Conservation (phyloP, 2,329 filamentous ascomycete species). For the Pseudocercospora cruenta region DNA sequence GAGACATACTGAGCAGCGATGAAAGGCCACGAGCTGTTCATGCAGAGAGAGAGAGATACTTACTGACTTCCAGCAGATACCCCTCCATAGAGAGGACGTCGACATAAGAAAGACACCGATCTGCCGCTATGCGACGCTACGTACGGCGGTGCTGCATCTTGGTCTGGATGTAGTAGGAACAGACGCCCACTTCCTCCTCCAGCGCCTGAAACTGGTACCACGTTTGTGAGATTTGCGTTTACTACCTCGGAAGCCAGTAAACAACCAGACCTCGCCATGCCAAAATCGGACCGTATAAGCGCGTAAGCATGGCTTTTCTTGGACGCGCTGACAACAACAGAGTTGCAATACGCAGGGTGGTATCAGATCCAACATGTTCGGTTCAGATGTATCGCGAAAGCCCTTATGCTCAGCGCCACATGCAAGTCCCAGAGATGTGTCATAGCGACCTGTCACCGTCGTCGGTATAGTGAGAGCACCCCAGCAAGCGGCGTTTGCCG, state of each 20-base stretch:
- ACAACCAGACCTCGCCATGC: constrained; percentile 9
- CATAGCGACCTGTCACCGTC: constrained; percentile 23
- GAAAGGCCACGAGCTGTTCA: neutral
- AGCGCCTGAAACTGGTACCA: constrained; percentile 8
- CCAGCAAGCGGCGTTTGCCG: constrained; percentile 15
- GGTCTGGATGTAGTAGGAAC: constrained; percentile 14
- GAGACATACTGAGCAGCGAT: constrained; percentile 4
- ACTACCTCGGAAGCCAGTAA: constrained; percentile 6
- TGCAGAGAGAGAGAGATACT: neutral
- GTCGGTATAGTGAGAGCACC: neutral
- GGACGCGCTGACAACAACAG: constrained; percentile 10
- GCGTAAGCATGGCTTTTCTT: constrained; percentile 5
- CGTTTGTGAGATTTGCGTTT: constrained; percentile 15
- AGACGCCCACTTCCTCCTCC: constrained; percentile 1
- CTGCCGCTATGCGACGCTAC: constrained; percentile 37
- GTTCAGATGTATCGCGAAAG: neutral
- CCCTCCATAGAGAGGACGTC: constrained; percentile 36
- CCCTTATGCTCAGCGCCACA: constrained; percentile 2
- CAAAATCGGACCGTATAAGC: constrained; percentile 7
- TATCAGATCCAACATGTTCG: constrained; percentile 9
- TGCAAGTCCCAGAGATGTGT: constrained; percentile 20
- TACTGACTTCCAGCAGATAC: constrained; percentile 11
- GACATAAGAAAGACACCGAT: constrained; percentile 39
- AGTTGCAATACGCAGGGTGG: constrained; percentile 11
- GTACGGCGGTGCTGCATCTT: constrained; percentile 27